phyloP scores from a whole-genome alignment of 1,284 basidiomycete species.

The Cutaneotrichosporon sp. region DNA sequence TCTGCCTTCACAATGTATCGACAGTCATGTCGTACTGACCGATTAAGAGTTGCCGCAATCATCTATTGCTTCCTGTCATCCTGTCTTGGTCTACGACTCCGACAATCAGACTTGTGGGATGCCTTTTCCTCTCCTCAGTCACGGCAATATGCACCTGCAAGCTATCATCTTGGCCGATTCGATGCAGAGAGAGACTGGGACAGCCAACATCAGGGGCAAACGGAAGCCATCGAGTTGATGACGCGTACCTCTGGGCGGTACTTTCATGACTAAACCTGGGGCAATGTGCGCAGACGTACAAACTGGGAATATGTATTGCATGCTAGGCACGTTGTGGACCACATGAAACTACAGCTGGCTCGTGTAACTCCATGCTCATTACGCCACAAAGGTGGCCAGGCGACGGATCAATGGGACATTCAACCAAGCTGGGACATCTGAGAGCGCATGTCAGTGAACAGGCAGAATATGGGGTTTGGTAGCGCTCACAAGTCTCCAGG shows the following conservation, averaged over 20 bases:
- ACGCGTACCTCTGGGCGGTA: neutral
- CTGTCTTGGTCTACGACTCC: slow-evolving; percentile 38
- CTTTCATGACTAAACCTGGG: neutral
- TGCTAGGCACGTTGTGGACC: slow-evolving; percentile 1
- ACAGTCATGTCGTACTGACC: neutral
- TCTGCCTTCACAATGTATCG: too few relatives aligned
- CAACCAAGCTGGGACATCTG: slow-evolving; percentile 41
- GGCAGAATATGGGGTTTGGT: neutral
- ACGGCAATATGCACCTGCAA: too few relatives aligned
- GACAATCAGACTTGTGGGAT: slow-evolving; percentile 35
- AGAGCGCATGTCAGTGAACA: neutral
- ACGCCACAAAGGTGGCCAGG: slow-evolving; percentile 36
- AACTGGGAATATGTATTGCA: neutral
- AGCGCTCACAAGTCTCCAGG: slow-evolving; percentile 42
- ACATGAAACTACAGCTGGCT: neutral
- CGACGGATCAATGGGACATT: slow-evolving; percentile 36
- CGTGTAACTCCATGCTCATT: neutral
- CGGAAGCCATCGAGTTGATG: slow-evolving; percentile 6
- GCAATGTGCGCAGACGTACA: too few relatives aligned
- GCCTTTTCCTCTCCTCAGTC: slow-evolving; percentile 18
- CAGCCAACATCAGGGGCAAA: too few relatives aligned
- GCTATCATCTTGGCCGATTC: too few relatives aligned
- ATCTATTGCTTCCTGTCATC: slow-evolving; percentile 46
- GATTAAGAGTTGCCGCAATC: slow-evolving; percentile 29
- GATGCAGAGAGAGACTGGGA: too few relatives aligned